Conservation (phyloP, 1,284 basidiomycete species). For the Trichosporon sp. region DNA sequence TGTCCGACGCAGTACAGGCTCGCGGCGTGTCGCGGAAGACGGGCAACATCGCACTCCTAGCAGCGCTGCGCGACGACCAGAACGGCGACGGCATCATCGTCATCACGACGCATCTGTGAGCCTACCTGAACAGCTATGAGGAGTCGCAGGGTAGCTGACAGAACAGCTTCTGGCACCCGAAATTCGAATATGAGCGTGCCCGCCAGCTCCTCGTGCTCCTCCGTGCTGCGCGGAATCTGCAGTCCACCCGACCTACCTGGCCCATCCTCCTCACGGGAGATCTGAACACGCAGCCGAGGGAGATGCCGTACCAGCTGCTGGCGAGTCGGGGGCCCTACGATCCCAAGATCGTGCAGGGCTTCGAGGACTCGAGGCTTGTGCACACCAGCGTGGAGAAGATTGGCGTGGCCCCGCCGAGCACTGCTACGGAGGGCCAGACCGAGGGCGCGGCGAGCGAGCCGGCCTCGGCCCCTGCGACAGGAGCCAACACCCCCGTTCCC, state of each 20-base stretch:
- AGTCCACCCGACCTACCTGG: conserved; percentile 13
- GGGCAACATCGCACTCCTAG: conserved; percentile 72
- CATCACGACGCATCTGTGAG: conserved; percentile 60
- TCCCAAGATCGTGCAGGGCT: conserved; percentile 53
- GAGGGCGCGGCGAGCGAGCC: conserved; percentile 31
- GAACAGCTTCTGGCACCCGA: conserved; percentile 85
- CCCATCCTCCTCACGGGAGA: conserved; percentile 53
- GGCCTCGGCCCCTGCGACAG: conserved; percentile 7
- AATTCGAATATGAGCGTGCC: conserved; percentile 81
- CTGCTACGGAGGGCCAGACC: too few species aligned
- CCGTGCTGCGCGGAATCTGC: conserved; percentile 51
- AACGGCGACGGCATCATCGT: conserved; percentile 52
- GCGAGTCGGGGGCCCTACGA: conserved; percentile 51
- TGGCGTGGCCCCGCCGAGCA: conserved; percentile 27
- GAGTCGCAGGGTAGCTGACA: too few species aligned
- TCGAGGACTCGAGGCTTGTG: conserved; percentile 68
- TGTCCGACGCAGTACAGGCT: conserved; percentile 3
- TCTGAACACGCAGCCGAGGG: conserved; percentile 85
- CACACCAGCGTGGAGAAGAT: conserved; percentile 67
- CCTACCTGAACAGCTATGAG: too few species aligned
- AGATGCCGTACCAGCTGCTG: conserved; percentile 78
- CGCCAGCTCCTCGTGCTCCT: conserved; percentile 59
- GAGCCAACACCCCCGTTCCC: conserved; percentile 8
- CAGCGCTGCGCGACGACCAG: conserved; percentile 56
- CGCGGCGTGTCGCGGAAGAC: conserved; percentile 65